A percentile compares a stretch with the other conserved stretches of the same genome.
phyloP scores from a whole-genome alignment of 2,329 filamentous ascomycete species.

The Neophaeococcomyces aloes region DNA sequence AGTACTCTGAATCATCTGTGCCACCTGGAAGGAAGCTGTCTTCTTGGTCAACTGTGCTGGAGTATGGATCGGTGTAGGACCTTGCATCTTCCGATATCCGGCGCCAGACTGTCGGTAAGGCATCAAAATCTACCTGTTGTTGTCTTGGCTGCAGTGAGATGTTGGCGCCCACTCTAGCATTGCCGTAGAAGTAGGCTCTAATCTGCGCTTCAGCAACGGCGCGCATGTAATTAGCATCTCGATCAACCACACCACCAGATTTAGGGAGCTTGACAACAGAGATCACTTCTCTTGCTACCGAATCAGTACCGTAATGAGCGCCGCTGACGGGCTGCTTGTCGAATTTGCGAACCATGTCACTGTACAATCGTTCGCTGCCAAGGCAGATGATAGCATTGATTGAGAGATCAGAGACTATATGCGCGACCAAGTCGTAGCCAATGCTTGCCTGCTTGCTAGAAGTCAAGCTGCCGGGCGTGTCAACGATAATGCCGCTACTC shows the following conservation, averaged over 20 bases:
- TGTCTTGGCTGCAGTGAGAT: conserved; percentile 77
- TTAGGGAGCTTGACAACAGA: conserved; percentile 69
- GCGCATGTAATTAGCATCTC: conserved; percentile 64
- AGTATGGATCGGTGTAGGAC: conserved; percentile 13
- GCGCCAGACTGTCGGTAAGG: conserved; percentile 58
- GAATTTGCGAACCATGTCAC: conserved; percentile 63
- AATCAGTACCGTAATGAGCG: neutral
- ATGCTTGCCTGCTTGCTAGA: conserved; percentile 41
- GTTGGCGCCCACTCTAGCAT: conserved; percentile 38
- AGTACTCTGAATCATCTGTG: conserved; percentile 29
- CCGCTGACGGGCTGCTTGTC: conserved; percentile 34
- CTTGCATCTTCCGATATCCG: conserved; percentile 47
- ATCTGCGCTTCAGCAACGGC: conserved; percentile 64
- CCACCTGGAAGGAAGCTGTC: conserved; percentile 18
- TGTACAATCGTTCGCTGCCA: conserved; percentile 65
- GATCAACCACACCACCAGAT: conserved; percentile 72
- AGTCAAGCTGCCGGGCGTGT: conserved; percentile 63
- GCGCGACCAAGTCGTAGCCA: conserved; percentile 66
- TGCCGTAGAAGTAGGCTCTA: conserved; percentile 90
- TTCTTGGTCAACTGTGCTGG: conserved; percentile 36
- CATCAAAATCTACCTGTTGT: conserved; percentile 68
- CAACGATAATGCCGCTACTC: conserved; percentile 70
- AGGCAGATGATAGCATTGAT: conserved; percentile 75
- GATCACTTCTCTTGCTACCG: conserved; percentile 46
- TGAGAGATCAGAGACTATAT: conserved; percentile 61